Conservation (phyloP, 2,329 filamentous ascomycete species). For the Sporothrix dimorphospora region DNA sequence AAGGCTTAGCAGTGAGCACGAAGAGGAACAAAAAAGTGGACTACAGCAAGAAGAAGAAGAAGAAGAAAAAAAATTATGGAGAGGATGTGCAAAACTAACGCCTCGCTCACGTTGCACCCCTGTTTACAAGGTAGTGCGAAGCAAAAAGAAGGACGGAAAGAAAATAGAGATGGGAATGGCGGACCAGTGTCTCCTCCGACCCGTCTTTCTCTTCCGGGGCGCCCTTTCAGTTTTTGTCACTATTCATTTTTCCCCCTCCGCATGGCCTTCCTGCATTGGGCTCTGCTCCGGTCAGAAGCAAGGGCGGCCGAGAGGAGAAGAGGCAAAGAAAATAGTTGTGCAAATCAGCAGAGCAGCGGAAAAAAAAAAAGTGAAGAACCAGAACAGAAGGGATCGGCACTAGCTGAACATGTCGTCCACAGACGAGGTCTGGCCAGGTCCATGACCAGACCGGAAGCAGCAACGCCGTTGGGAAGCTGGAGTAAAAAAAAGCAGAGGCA, state of each 20-base stretch:
- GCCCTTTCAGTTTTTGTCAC: not conserved
- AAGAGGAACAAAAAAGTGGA: too few relatives aligned
- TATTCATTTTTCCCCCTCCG: not conserved
- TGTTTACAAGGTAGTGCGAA: slow-evolving; percentile 9
- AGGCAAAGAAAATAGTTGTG: not conserved
- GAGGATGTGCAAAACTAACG: slow-evolving; percentile 13
- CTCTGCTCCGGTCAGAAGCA: not conserved
- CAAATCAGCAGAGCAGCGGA: not conserved
- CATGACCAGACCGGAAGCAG: not conserved
- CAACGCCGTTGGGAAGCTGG: not conserved
- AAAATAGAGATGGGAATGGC: not conserved
- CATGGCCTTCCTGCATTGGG: slow-evolving; percentile 1
- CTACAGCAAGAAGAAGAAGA: not conserved
- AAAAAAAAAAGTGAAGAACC: not conserved
- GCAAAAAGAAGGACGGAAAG: not conserved
- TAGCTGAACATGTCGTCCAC: not conserved
- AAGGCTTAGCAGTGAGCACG: not conserved
- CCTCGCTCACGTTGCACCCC: slow-evolving; percentile 18
- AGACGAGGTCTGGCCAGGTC: slow-evolving; percentile 13
- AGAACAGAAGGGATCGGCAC: slow-evolving; percentile 15
- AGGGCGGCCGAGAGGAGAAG: not conserved
- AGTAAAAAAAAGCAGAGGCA: not conserved
- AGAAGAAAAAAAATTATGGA: not conserved
- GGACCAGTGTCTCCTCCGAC: not conserved
- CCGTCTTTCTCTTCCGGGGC: not conserved